Base-by-base conservation (phyloP, 208 protist genomes). In the Borovskyia barvae region DNA sequence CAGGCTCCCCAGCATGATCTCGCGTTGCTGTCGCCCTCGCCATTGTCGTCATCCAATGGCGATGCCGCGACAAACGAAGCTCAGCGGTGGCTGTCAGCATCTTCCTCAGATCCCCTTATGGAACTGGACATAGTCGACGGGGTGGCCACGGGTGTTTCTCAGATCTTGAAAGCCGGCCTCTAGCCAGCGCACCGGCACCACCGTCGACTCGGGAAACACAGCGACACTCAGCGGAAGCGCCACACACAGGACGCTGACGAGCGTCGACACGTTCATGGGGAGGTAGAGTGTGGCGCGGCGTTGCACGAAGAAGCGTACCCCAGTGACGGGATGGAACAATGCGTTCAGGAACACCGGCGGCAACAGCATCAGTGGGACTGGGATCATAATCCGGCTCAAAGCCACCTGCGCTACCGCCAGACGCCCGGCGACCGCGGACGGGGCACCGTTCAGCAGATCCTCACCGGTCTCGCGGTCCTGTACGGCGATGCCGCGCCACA, bases 331-430 rank as follows among this genome's bases (percentile, higher is more conserved):
- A 47, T 71, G 32, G 30, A 82, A 83, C 25, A 90, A 46, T 5
- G 42, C 12, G 26, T 69, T 66, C 83, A 94, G 84, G 12, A 91
- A 58, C 6, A 93, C 45, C 2, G 86, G 83, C 28, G 89, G 89
- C 8, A 92, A 20, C 17, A 87, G 45, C 56, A 95, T 77, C 28
- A 91, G 72, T 37, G 86, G 81, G 15, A 90, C 49, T 12, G 78
- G 65, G 28, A 87, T 85, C 36, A 90, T 49, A 35, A 78, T 67
- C 30, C 89, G 80, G 29, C 79, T 84, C 36, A 91, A 30, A 2
- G 72, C 85, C 1, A 88, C 82, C 72, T 94, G 81, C 42, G 66
- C 74, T 15, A 92, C 68, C 7, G 85, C 85, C 7, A 72, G 43
- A 14, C 75, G 77, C 2, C 90, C 90, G 5, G 90, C 90, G 15